Evolutionary conservation across 192 early-diverging fungal species (phyloP).

Genomic region (Nowakowskiella sp.): DNA sequence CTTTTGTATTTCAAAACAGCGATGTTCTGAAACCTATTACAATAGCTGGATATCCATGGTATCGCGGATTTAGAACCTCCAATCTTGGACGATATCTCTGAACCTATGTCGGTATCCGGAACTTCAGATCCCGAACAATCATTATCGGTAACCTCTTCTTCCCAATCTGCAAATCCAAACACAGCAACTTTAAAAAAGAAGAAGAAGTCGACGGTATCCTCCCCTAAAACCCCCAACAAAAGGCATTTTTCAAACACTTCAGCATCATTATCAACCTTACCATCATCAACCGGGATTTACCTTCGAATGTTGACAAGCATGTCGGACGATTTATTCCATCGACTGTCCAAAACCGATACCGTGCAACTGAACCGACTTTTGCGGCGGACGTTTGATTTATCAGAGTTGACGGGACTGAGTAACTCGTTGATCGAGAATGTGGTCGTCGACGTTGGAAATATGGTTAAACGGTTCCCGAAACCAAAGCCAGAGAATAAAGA

Average conservation of each 20-base stretch:
- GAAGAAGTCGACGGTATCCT: no score
- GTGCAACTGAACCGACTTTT: constrained; percentile 28
- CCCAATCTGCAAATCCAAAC: no score
- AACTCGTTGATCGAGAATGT: constrained; percentile 33
- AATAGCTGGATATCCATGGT: no score
- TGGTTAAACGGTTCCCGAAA: constrained; percentile 19
- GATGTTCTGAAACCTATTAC: no score
- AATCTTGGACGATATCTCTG: no score
- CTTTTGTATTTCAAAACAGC: no score
- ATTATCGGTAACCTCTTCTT: no score
- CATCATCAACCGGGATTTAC: constrained; percentile 6
- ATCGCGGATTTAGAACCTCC: no score
- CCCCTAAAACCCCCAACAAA: background rate
- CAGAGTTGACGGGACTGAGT: constrained; percentile 24
- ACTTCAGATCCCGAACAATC: no score
- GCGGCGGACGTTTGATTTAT: constrained; percentile 26
- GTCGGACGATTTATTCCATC: constrained; percentile 16
- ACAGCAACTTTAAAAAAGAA: no score
- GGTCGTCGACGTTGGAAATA: constrained; percentile 16
- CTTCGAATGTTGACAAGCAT: constrained; percentile 14
- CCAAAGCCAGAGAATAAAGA: background rate
- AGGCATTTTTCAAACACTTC: background rate
- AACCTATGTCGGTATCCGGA: no score
- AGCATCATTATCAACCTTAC: background rate
- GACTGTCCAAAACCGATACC: constrained; percentile 25